Evolutionary conservation across 768 basidiomycete genomes (phyloP).

Genomic region (Pleurotus giganteus): DNA sequence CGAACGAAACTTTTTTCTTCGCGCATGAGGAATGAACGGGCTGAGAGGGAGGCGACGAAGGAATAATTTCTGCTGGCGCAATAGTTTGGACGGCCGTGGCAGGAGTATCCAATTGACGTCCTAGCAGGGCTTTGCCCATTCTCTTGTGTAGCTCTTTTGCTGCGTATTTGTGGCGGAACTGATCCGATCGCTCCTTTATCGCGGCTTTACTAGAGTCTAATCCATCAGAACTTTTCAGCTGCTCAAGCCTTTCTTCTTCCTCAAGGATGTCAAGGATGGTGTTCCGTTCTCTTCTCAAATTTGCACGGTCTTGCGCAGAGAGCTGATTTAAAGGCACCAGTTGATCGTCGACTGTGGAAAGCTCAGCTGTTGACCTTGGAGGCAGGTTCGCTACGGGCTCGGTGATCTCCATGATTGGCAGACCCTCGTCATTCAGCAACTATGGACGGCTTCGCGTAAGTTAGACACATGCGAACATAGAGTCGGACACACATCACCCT

Average conservation of each 20-base stretch:
- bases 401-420: slow-evolving; percentile 75
- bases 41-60: not conserved
- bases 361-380: not conserved
- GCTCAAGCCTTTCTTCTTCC: slow-evolving; percentile 56
- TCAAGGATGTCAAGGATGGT: slow-evolving; percentile 68
- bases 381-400: slow-evolving; percentile 43
- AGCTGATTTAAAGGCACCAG: slow-evolving; percentile 47
- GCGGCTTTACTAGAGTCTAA: slow-evolving; percentile 43
- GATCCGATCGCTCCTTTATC: slow-evolving; percentile 45
- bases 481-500: slow-evolving; percentile 58
- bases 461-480: slow-evolving; percentile 13
- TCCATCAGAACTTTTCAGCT: slow-evolving; percentile 37
- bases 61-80: slow-evolving; percentile 19
- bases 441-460: slow-evolving; percentile 29
- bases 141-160: slow-evolving; percentile 66
- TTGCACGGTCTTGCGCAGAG: slow-evolving; percentile 42
- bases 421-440: slow-evolving; percentile 75
- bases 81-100: not conserved
- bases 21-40: slow-evolving; percentile 24
- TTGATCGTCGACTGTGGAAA: slow-evolving; percentile 38
- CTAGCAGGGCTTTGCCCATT: slow-evolving; percentile 71
- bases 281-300: slow-evolving; percentile 56
- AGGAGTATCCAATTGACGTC: slow-evolving; percentile 29
- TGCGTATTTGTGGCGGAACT: slow-evolving; percentile 35
- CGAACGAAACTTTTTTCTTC: slow-evolving; percentile 70